phyloP scores from a whole-genome alignment of 129 eudicot genomes.

The Chrysanthemum seticuspe region DNA sequence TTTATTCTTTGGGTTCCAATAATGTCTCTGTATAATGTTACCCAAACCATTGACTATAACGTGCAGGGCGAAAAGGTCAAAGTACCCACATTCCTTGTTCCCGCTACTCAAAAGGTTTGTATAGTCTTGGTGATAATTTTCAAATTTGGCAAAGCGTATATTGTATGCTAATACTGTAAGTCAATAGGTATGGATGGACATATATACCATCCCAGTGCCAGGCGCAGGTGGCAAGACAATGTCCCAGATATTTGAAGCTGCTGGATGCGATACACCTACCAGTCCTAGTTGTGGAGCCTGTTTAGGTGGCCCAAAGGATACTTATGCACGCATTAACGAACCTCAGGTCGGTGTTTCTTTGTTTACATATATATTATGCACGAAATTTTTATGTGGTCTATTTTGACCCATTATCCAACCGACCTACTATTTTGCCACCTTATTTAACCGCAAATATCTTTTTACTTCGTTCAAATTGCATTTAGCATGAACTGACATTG shows the following conservation, averaged over 20 bases:
- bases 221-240: constrained; percentile 97
- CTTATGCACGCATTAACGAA: constrained; percentile 96
- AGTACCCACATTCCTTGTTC: constrained; percentile 96
- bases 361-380: neutral
- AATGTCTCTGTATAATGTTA: neutral
- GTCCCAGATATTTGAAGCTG: constrained; percentile 95
- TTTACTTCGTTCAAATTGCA: neutral
- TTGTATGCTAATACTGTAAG: constrained; percentile 8
- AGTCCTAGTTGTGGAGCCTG: constrained; percentile 98
- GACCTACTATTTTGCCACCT: neutral
- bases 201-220: constrained; percentile 87
- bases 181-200: constrained; percentile 91
- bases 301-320: constrained; percentile 92
- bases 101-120: constrained; percentile 95
- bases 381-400: neutral
- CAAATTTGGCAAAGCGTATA: neutral
- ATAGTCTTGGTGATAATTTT: neutral
- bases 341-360: constrained; percentile 56
- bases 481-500: neutral
- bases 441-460: neutral
- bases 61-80: constrained; percentile 48
- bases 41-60: neutral
- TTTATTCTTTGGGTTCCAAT: constrained; percentile 5
- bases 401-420: neutral
- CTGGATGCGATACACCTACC: constrained; percentile 92